Base-by-base conservation (phyloP, 257 asterid genomes). In the Coffea eugenioides region DNA sequence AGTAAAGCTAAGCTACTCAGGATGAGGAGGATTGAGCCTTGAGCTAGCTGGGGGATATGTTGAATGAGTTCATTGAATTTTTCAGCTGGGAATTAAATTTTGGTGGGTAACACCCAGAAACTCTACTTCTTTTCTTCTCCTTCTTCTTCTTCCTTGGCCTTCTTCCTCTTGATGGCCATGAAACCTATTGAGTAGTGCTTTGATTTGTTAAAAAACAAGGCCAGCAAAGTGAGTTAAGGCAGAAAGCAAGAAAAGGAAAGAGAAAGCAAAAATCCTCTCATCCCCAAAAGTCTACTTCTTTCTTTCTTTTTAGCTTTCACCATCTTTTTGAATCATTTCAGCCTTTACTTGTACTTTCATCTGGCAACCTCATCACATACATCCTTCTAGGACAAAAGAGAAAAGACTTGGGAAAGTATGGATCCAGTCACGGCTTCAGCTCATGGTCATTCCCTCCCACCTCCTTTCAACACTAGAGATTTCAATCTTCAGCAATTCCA, bases 401-500 rank as follows among this genome's bases (percentile, higher is more conserved):
- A 72, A 74, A 76, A 27, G 21, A 25, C 51, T 31, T 51, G 64
- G 77, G 71, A 48, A 49, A 73, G 15, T 15, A 82, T 83, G 84
- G 84, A 85, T 80, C 84, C 81, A 70, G 72, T 72, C 13, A 69
- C 73, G 69, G 84, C 80, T 43, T 70, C 81, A 45, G 81, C 77
- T 23, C 84, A 78, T 79, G 76, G 81, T 56, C 94, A 90, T 77
- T 85, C 94, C 5, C 91, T 91, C 3, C 97, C 97, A 49, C 97
- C 98, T 13, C 96, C 97, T 23, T 94, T 94, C 82, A 89, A 92
- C 86, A 87, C 94, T 0, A 83, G 97, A 78, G 98, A 94, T 75
- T 94, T 94, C 97, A 92, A 91, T 80, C 84, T 90, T 1, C 89
- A 86, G 54, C 94, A 89, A 31, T 88, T 85, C 75, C 88, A 83